phyloP scores from a whole-genome alignment of 2,329 filamentous ascomycete genomes.

The Colletotrichum tanaceti region DNA sequence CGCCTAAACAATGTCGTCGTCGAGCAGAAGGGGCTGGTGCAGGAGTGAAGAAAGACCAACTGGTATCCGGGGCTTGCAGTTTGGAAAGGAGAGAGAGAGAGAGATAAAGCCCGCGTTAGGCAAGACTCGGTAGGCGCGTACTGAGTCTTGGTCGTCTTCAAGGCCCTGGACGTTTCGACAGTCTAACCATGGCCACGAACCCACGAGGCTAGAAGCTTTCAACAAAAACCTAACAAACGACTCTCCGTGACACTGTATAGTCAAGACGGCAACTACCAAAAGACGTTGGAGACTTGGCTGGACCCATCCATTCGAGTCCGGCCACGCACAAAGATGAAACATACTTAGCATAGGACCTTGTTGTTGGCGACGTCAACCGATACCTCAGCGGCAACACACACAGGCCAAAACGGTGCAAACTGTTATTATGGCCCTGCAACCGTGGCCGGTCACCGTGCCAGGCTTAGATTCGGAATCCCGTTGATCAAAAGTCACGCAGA shows the following conservation, averaged over 20 bases:
- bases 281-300: neutral
- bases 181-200: neutral
- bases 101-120: neutral
- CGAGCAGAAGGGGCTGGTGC: constrained; percentile 66
- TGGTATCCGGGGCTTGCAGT: no score
- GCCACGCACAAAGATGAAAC: neutral
- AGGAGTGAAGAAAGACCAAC: neutral
- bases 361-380: neutral
- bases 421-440: neutral
- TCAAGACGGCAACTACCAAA: neutral
- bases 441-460: no score
- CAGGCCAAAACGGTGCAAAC: neutral
- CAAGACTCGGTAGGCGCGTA: neutral
- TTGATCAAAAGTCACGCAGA: neutral
- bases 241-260: neutral
- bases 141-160: neutral
- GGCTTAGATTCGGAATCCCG: no score
- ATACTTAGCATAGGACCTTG: neutral
- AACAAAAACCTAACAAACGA: neutral
- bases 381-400: neutral
- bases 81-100: neutral
- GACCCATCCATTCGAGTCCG: neutral
- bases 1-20: constrained; percentile 76
- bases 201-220: neutral
- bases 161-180: neutral